Evolutionary conservation across 768 basidiomycete species (phyloP), one percentile per base, ranked within the genome.

Genomic region (Auriscalpium microsporum): DNA sequence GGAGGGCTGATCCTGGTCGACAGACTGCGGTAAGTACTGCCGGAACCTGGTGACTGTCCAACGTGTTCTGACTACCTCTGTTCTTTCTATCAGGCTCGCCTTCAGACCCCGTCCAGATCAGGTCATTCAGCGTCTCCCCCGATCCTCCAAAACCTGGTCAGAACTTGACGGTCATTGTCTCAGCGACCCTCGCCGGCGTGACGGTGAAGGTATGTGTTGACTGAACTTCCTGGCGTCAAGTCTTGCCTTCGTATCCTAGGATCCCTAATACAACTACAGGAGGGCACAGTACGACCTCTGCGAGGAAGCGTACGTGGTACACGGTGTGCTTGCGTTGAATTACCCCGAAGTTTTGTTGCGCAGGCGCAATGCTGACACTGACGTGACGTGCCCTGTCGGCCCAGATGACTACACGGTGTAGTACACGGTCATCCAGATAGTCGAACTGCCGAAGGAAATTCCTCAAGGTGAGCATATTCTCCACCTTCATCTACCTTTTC

Each of bases 301-400:
- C 67, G 78, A 94, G 57, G 94, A 97, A 71, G 93, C 94, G 90
- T 96, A 75, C 64, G 94, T n/a, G n/a, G n/a, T n/a, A n/a, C n/a
- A n/a, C n/a, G n/a, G n/a, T n/a, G 44, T 14, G 46, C n/a, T 35
- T 50, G 23, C 38, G 11, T 10, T 35, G 46, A 7, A 33, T 51
- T 28, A 28, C 40, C 57, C 8, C 2, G 40, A n/a, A 28, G 7
- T 28, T 28, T 54, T 40, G 46, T 48, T 4, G 9, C 10, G 8
- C 62, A 95, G 94, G 35, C 78, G 78, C 53, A 82, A 84, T 33
- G 85, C 85, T 16, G 84, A 97, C 61, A 79, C 84, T 5, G 77
- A 75, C 33, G 72, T 97, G 16, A 82, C 87, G 65, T 98, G 96
- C 69, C 96, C 96, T 2, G 84, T 97, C 17, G 62, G 84, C 48